Evolutionary conservation across 2,329 filamentous ascomycete genomes (phyloP).

Genomic region (Penicillium sp.): DNA sequence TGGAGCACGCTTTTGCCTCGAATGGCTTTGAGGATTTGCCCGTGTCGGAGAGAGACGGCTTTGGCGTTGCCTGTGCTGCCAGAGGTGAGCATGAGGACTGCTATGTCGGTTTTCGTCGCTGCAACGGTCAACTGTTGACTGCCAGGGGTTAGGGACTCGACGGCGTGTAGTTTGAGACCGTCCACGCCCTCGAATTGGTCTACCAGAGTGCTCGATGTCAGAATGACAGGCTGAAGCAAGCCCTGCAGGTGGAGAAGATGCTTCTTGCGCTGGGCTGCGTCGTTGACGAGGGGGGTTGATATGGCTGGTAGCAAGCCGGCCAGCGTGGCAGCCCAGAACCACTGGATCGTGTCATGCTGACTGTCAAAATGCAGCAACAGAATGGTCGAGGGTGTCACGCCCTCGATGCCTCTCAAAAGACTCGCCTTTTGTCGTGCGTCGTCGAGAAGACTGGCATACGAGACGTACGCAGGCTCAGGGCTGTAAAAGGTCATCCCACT

Average conservation of each 20-base stretch:
- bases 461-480: neutral
- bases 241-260: conserved; percentile 28
- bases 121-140: neutral
- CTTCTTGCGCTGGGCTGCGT: conserved; percentile 21
- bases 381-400: neutral
- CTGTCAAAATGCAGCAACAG: conserved; percentile 29
- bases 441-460: neutral
- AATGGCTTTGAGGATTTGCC: conserved; percentile 42
- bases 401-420: neutral
- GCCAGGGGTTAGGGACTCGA: conserved; percentile 12
- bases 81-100: conserved; percentile 51
- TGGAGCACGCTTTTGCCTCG: conserved; percentile 36
- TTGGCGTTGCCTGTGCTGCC: conserved; percentile 52
- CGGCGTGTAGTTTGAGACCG: conserved; percentile 11
- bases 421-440: conserved; percentile 1
- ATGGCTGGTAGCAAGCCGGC: conserved; percentile 37
- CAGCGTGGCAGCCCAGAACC: conserved; percentile 40
- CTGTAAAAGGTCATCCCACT: conserved; percentile 3
- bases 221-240: conserved; percentile 23
- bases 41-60: conserved; percentile 44
- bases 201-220: conserved; percentile 17
- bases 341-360: conserved; percentile 36
- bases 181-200: conserved; percentile 11
- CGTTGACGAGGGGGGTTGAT: conserved; percentile 31
- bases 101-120: conserved; percentile 18